phyloP scores from a whole-genome alignment of 208 protist genomes.

The Acanthamoeba lenticulata region DNA sequence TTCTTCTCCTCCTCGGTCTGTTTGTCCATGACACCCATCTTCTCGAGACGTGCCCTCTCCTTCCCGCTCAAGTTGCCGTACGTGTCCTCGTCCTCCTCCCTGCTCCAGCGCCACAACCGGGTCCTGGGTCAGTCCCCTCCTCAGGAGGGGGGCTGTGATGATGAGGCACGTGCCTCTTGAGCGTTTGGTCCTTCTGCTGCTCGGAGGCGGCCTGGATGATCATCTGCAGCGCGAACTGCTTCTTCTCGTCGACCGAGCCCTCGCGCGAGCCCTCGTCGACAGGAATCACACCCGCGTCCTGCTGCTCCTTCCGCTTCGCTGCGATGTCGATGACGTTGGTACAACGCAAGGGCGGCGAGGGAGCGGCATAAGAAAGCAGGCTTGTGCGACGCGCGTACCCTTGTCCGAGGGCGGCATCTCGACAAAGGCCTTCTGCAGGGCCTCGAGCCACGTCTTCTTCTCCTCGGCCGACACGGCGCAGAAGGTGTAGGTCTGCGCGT shows the following conservation, averaged over 20 bases:
- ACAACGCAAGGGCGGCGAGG: not conserved
- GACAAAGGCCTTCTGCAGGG: slow-evolving; percentile 40
- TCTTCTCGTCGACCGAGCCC: slow-evolving; percentile 50
- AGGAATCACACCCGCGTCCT: slow-evolving; percentile 49
- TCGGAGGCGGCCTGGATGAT: slow-evolving; percentile 65
- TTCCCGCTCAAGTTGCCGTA: slow-evolving; percentile 36
- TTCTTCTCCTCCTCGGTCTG: slow-evolving; percentile 63
- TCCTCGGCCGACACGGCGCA: slow-evolving; percentile 36
- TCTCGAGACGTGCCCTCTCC: not conserved
- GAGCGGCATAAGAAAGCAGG: not conserved
- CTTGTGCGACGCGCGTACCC: not conserved
- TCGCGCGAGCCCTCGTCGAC: not conserved
- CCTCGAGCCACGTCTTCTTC: slow-evolving; percentile 50
- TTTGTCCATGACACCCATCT: slow-evolving; percentile 40
- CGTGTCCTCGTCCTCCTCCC: slow-evolving; percentile 26
- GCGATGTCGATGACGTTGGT: too few relatives aligned
- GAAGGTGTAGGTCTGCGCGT: slow-evolving; percentile 45
- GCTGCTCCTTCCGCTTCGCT: slow-evolving; percentile 52
- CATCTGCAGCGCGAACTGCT: slow-evolving; percentile 52
- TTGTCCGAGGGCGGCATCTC: slow-evolving; percentile 46
- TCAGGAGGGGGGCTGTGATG: not conserved
- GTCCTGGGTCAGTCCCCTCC: not conserved
- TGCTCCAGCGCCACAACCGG: not conserved
- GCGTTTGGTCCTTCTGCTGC: slow-evolving; percentile 15
- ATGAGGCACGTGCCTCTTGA: not conserved